Base-by-base conservation (phyloP, 495 filamentous ascomycete species). In the Neurospora sp. region DNA sequence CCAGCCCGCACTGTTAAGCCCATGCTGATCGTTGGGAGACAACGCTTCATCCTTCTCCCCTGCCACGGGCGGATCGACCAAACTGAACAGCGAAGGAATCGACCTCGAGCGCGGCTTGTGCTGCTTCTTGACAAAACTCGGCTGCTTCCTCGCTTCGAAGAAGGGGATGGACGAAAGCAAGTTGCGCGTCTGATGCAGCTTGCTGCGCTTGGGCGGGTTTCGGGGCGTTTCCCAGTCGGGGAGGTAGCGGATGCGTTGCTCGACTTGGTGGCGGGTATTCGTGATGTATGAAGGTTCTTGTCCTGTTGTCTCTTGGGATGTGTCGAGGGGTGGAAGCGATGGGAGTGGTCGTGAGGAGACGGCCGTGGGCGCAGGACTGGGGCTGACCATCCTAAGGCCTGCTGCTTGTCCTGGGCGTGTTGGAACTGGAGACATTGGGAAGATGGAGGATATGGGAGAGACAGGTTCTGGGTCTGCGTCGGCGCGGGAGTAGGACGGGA, bases 211-310 rank as follows among this genome's bases (percentile, higher is more conserved):
- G 8, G 83, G 81, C 4, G 82, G 78, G 23, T 79, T 73, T 31
- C 78, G 76, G 23, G 81, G 80, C 4, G 78, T 80, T 72, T 85
- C 82, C 83, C 82, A 85, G 3, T 81, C 82, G 23, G 81, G 81
- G 40, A 81, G 75, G 73, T 83, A 69, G 27, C 72, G 76, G 60
- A 77, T 72, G 18, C 76, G 74, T 39, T 72, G 54, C 27, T 66
- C 54, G 54, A 66, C 27, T 35, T 35, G 54, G 14, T 35, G 12
- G 27, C 54, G 54, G 7, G 54, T 35, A 1, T 35, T 66, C 0
- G 27, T 3, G 14, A 66, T 35, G 1, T 66, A 66, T 0, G 27
- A 16, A 4, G 54, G 54, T 35, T 66, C 54, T 16, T 16, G 54
- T 66, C 27, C 27, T 18, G 2, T 3, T 16, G 7, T 7, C 0